These are phyloP conservation scores for Exidia glandulosa DNA, from an alignment of 768 basidiomycete species.

Conservation along the genomic window DNA sequence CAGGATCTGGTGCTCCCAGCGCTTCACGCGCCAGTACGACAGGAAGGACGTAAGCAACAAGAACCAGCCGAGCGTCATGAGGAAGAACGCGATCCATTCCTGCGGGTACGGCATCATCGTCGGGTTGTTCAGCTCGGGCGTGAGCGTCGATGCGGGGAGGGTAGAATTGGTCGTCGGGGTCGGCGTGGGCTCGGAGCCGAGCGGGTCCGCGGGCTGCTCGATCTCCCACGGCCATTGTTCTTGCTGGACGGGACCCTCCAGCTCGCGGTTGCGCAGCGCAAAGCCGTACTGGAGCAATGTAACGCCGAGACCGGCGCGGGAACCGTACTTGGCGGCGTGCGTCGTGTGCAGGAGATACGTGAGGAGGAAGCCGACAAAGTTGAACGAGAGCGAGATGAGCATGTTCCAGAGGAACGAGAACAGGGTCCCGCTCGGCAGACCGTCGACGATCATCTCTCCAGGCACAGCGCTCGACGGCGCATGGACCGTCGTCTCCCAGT, in stretches of 20 bases:
- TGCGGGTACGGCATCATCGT: constrained; percentile 30
- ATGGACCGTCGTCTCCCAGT: constrained; percentile 95
- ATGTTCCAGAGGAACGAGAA: constrained; percentile 75
- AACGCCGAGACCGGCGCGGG: constrained; percentile 88
- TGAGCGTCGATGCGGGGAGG: constrained; percentile 1
- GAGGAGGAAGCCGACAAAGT: constrained; percentile 86
- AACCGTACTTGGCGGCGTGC: constrained; percentile 89
- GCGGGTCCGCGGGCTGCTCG: neutral
- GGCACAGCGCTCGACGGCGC: constrained; percentile 56
- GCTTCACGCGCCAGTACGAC: constrained; percentile 75
- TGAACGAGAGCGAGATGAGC: constrained; percentile 91
- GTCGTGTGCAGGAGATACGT: constrained; percentile 88
- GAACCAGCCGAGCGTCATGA: constrained; percentile 94
- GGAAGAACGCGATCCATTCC: constrained; percentile 84
- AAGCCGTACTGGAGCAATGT: constrained; percentile 89
- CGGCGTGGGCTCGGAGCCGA: neutral
- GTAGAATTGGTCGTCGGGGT: constrained; percentile 23
- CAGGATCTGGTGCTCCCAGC: constrained; percentile 68
- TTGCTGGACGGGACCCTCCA: neutral
- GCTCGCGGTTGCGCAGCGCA: constrained; percentile 31
- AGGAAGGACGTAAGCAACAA: constrained; percentile 74
- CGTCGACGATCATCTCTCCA: constrained; percentile 86
- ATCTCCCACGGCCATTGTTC: neutral
- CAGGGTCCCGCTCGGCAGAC: constrained; percentile 72
- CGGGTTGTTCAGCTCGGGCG: neutral